Evolutionary conservation across 768 basidiomycete species (phyloP).

Genomic region (Boletus edulis): DNA sequence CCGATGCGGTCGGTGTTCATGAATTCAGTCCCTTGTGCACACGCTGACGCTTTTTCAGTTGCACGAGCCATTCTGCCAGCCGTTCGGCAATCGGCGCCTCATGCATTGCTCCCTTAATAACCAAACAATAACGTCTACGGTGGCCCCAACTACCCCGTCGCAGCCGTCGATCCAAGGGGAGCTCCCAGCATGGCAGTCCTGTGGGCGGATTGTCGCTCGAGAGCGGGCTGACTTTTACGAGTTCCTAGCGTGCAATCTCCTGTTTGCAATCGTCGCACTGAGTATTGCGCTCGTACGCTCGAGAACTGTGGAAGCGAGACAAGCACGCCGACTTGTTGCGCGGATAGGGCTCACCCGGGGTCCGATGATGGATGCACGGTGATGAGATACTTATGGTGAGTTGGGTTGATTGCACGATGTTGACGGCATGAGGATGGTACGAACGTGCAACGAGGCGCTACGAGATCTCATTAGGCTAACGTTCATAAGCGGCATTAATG

Average conservation of each 20-base stretch:
- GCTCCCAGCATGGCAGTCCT: slow-evolving; percentile 88
- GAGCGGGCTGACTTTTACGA: slow-evolving; percentile 90
- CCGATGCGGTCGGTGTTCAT: slow-evolving; percentile 48
- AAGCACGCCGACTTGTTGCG: slow-evolving; percentile 81
- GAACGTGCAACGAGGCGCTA: slow-evolving; percentile 4
- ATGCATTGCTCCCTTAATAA: slow-evolving; percentile 66
- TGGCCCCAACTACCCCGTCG: slow-evolving; percentile 15
- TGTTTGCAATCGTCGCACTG: slow-evolving; percentile 67
- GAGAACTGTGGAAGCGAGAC: slow-evolving; percentile 63
- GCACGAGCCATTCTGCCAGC: slow-evolving; percentile 87
- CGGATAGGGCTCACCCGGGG: slow-evolving; percentile 71
- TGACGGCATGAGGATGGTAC: neutral
- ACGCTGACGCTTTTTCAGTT: slow-evolving; percentile 44
- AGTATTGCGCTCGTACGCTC: slow-evolving; percentile 67
- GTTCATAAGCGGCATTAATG: neutral
- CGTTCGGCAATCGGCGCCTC: slow-evolving; percentile 91
- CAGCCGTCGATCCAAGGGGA: slow-evolving; percentile 39
- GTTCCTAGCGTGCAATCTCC: slow-evolving; percentile 80
- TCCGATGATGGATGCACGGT: slow-evolving; percentile 11
- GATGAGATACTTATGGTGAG: slow-evolving; percentile 6
- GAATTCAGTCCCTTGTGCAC: slow-evolving; percentile 1
- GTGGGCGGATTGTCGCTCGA: slow-evolving; percentile 76
- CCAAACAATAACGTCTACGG: slow-evolving; percentile 25
- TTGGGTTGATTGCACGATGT: neutral
- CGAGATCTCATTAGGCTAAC: neutral